These are phyloP conservation scores for Cornus controversa DNA, from an alignment of 148 eudicot genomes.

Conservation along the genomic window DNA sequence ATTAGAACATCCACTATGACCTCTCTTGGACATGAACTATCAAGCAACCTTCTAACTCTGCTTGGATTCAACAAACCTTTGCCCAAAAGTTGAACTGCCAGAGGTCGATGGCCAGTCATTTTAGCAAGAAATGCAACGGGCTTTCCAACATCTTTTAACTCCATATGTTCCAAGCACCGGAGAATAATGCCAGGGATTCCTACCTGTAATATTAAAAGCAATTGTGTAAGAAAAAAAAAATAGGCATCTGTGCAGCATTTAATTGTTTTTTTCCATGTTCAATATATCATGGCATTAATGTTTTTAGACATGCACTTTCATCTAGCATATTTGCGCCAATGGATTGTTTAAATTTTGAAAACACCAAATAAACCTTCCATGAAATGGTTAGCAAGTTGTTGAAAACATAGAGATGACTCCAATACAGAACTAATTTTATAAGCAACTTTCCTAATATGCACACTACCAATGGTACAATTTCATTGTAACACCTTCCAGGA, in stretches of 20 bases:
- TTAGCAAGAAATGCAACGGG: slow-evolving; percentile 91
- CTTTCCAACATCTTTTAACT: slow-evolving; percentile 64
- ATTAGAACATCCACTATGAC: slow-evolving; percentile 76
- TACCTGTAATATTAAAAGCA: slow-evolving; percentile 41
- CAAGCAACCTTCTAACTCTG: slow-evolving; percentile 71
- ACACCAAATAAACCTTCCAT: neutral
- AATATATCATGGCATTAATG: neutral
- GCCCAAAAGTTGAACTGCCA: slow-evolving; percentile 70
- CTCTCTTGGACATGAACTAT: slow-evolving; percentile 68
- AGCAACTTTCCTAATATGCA: neutral
- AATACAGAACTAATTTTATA: neutral
- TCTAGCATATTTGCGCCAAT: neutral
- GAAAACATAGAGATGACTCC: neutral
- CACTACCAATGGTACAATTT: neutral
- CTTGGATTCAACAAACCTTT: slow-evolving; percentile 78
- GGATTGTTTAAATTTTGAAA: slow-evolving; percentile 2
- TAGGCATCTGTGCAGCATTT: neutral
- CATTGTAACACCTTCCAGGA: neutral
- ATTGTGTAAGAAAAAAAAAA: neutral
- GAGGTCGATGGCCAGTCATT: slow-evolving; percentile 63
- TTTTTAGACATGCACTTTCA: slow-evolving; percentile 3
- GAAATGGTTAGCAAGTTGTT: neutral
- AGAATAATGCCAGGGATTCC: slow-evolving; percentile 71
- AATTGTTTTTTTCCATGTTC: neutral
- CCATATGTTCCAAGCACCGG: slow-evolving; percentile 78